Evolutionary conservation across 768 basidiomycete species (phyloP), one percentile per base, ranked within the genome.

Genomic region (Russula olivacea): DNA sequence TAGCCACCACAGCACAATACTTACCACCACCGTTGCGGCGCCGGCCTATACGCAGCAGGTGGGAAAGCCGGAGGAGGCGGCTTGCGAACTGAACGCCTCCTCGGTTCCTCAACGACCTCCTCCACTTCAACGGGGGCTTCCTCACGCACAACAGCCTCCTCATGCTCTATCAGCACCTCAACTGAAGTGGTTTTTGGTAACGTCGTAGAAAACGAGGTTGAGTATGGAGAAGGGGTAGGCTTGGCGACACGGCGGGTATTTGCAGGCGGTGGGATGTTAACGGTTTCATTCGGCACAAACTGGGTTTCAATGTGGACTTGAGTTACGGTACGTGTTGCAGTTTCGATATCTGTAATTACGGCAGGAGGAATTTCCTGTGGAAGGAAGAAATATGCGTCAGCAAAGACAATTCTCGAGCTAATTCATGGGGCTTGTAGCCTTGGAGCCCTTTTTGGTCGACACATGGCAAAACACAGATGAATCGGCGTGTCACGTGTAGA

Each of bases 171-270:
- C 47, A 87, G 65, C 38, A 77, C 78, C 66, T 84, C 87, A 28
- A 91, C 77, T 14, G 87, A 82, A 15, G 89, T 91, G 28, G 90
- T 92, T 64, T 83, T 83, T 19, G 88, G 89, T 71, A 83, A 66
- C 6, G 79, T 78, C n/a, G 84, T 78, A 8, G 81, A 80, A 40
- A 82, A 79, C 11, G 81, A 77, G n/a, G 81, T 75, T 23, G 81
- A 82, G 32, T 79, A 78, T 8, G 80, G 80, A 70, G 87, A 84
- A 7, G 90, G 90, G 32, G 83, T 81, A 23, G 90, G 89, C 68
- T 81, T 80, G 32, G 87, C 83, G 63, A 85, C 90, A 69, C 82
- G 80, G 65, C 89, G 88, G 55, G 89, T 91, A 71, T 83, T 88
- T 70, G 89, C 86, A 65, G 90, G 89, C 30, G 88, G 82, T 51